These are phyloP conservation scores for Fistulina hepatica DNA, from an alignment of 1,284 basidiomycete species.

Conservation along the genomic window DNA sequence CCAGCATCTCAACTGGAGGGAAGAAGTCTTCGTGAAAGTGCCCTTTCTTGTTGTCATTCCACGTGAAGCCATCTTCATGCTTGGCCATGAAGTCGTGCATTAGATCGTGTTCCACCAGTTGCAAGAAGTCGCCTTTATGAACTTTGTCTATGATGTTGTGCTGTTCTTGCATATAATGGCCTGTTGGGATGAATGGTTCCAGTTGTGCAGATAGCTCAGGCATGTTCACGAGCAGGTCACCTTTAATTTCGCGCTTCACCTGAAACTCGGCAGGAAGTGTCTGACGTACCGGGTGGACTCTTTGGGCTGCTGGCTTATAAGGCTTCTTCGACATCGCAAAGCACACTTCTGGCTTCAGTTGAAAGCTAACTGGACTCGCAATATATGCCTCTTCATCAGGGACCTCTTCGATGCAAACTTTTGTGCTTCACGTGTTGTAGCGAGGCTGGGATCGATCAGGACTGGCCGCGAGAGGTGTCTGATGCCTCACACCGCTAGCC, in stretches of 20 bases:
- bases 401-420: too few relatives aligned
- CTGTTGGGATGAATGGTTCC: conserved; percentile 3
- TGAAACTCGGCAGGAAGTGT: too few relatives aligned
- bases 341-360: too few relatives aligned
- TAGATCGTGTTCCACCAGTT: conserved; percentile 15
- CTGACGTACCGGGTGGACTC: too few relatives aligned
- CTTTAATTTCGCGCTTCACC: not conserved
- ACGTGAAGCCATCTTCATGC: conserved; percentile 21
- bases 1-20: conserved; percentile 16
- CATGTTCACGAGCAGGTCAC: conserved; percentile 7
- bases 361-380: too few relatives aligned
- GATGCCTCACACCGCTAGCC: too few relatives aligned
- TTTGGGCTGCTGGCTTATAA: too few relatives aligned
- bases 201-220: conserved; percentile 4
- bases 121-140: conserved; percentile 11
- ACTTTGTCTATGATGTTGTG: conserved; percentile 11
- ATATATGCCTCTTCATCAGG: too few relatives aligned
- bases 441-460: too few relatives aligned
- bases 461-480: too few relatives aligned
- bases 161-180: conserved; percentile 12
- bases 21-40: conserved; percentile 15
- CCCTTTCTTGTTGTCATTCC: conserved; percentile 25
- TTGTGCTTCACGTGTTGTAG: too few relatives aligned
- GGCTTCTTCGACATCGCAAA: too few relatives aligned
- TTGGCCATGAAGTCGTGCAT: conserved; percentile 16